Evolutionary conservation across 805 yeast species (phyloP).

Genomic region (Cyberlindnera americana): DNA sequence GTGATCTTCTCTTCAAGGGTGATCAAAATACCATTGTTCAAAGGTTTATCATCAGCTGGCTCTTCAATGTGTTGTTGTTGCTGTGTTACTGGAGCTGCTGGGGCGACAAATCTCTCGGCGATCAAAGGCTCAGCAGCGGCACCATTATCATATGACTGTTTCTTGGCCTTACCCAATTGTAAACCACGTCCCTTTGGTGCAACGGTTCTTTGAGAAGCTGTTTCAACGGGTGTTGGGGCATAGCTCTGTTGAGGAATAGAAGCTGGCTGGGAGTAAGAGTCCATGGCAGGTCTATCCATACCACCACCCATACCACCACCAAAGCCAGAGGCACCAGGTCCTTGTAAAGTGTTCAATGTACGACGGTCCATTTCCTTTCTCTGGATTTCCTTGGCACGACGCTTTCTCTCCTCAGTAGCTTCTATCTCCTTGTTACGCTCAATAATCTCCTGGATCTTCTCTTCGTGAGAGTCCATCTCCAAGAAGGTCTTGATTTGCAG

Average conservation of each 20-base stretch:
- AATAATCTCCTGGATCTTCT: slow-evolving; percentile 95
- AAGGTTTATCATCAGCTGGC: slow-evolving; percentile 28
- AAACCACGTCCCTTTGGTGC: slow-evolving; percentile 65
- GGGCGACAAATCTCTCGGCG: slow-evolving; percentile 25
- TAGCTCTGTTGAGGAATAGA: slow-evolving; percentile 16
- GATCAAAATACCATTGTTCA: slow-evolving; percentile 76
- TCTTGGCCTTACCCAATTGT: slow-evolving; percentile 60
- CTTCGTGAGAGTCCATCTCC: slow-evolving; percentile 98
- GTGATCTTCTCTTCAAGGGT: slow-evolving; percentile 72
- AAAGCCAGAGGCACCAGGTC: slow-evolving; percentile 8
- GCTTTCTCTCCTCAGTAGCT: slow-evolving; percentile 95
- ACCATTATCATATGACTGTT: slow-evolving; percentile 17
- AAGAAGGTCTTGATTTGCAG: slow-evolving; percentile 83
- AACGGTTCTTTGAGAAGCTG: slow-evolving; percentile 22
- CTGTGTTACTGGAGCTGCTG: slow-evolving; percentile 3
- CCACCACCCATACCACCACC: slow-evolving; percentile 14
- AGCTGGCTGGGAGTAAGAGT: not conserved
- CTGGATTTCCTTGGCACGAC: slow-evolving; percentile 88
- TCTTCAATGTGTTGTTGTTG: slow-evolving; percentile 1
- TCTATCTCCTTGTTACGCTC: slow-evolving; percentile 95
- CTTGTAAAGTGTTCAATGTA: slow-evolving; percentile 29
- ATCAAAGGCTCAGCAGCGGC: slow-evolving; percentile 31
- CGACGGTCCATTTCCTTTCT: slow-evolving; percentile 68
- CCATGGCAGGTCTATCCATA: slow-evolving; percentile 5
- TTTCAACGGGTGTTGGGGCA: slow-evolving; percentile 26